Evolutionary conservation across 2,329 filamentous ascomycete species (phyloP).

Genomic region (Neonectria ditissima): DNA sequence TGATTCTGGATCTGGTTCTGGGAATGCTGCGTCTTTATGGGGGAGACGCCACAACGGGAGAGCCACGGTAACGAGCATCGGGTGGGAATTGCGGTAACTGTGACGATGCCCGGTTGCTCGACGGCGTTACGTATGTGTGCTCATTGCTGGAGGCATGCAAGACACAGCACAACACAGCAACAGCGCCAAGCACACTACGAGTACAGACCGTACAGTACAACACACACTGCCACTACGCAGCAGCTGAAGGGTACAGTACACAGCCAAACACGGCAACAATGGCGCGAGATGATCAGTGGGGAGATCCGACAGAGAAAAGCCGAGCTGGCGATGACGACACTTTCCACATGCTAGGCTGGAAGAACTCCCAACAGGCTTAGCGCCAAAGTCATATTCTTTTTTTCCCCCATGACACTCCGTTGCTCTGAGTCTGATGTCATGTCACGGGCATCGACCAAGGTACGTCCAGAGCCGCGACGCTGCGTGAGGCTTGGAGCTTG

Average conservation of each 20-base stretch:
- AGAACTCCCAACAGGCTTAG: background rate
- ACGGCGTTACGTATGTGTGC: background rate
- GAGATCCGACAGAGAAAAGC: background rate
- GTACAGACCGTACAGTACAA: too few relatives aligned
- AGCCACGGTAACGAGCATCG: background rate
- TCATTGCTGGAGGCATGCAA: background rate
- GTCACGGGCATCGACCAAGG: background rate
- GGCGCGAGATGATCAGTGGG: background rate
- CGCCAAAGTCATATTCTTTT: background rate
- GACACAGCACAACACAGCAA: background rate
- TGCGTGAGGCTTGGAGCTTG: background rate
- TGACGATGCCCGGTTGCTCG: too few relatives aligned
- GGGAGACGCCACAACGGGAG: background rate
- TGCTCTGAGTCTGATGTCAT: conserved; percentile 3
- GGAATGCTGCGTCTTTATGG: background rate
- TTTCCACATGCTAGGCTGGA: background rate
- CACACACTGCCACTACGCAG: too few relatives aligned
- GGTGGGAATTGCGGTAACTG: background rate
- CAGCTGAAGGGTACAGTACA: too few relatives aligned
- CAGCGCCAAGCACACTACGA: too few relatives aligned
- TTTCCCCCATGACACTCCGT: background rate
- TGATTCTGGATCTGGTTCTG: background rate
- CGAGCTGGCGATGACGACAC: background rate
- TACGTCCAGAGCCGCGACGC: background rate
- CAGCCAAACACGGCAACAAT: background rate